Conservation (phyloP, 495 filamentous ascomycete species). For the Penicillium diatomitis region DNA sequence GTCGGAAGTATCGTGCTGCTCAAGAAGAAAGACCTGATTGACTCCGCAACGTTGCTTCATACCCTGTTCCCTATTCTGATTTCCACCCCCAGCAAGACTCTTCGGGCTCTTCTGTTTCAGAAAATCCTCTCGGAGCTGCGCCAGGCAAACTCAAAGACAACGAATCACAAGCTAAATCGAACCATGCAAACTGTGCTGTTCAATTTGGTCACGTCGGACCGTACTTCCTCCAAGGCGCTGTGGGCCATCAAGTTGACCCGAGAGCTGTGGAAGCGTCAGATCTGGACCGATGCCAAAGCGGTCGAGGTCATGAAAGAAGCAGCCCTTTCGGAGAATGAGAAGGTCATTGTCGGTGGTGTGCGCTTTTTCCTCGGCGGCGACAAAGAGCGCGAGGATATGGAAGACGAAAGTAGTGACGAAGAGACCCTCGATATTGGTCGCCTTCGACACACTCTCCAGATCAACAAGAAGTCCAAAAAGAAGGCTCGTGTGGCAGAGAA, state of each 20-base stretch:
- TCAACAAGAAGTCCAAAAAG: conserved; percentile 96
- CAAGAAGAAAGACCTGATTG: conserved; percentile 82
- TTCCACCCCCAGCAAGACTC: conserved; percentile 74
- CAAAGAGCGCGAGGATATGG: conserved; percentile 83
- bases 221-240: conserved; percentile 71
- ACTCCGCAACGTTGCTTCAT: conserved; percentile 73
- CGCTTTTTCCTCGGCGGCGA: conserved; percentile 94
- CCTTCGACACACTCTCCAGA: conserved; percentile 71
- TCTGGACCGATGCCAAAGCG: conserved; percentile 81
- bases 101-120: conserved; percentile 74
- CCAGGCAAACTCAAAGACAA: conserved; percentile 71
- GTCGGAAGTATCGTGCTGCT: conserved; percentile 84
- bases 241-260: conserved; percentile 91
- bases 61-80: conserved; percentile 89
- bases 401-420: conserved; percentile 78
- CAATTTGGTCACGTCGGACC: conserved; percentile 79
- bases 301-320: conserved; percentile 95
- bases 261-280: conserved; percentile 79
- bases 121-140: conserved; percentile 89
- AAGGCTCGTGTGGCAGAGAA: conserved; percentile 67
- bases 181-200: conserved; percentile 88
- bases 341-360: conserved; percentile 78
- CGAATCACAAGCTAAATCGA: conserved; percentile 84
- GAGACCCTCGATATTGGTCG: conserved; percentile 70
- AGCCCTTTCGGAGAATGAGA: conserved; percentile 71